Evolutionary conservation across 331 rosid genomes (phyloP), one percentile per base, ranked within the genome.

Genomic region (Ulmus americana): DNA sequence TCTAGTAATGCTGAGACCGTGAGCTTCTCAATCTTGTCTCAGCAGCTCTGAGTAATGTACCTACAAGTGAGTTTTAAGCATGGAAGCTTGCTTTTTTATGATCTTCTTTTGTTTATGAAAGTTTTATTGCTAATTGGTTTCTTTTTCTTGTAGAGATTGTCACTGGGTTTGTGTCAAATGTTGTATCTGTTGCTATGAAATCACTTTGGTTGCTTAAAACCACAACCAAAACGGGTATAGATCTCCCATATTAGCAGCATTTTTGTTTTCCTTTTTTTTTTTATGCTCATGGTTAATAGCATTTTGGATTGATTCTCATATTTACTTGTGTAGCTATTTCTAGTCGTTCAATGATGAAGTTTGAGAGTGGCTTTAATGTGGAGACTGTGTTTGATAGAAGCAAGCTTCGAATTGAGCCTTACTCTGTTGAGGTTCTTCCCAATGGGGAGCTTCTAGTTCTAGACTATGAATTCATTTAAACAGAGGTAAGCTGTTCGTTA

Each of bases 361-460:
- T 83, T 47, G 97, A 90, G 81, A 80, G 95, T 82, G 97, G 97
- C 10, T 85, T 82, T 56, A 85, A 54, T 40, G 89, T 88, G 80
- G 95, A 90, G 91, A 90, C 97, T 2, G 95, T 90, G 81, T 90
- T 90, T 64, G 95, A 90, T 82, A 95, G 97, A 62, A 90, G 95
- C 77, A 90, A 90, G 83, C 97, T 85, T 71, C 95, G 95, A 57
- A 78, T 90, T 59, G 97, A 90, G 81, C 97, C 97, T 74, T 80
- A 83, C 79, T 81, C 89, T 6, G 89, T 90, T 59, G 95, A 90
- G 82, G 76, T 88, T 61, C 75, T 90, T 63, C 80, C 94, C 12
- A 82, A 64, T 75, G 97, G 89, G 69, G 95, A 90, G 76, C 91
- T 90, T 83, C 85, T 90, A 52, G 82, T 90, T 78, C 78, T 90